Base-by-base conservation (phyloP, 352 stramenopile genomes). In the Globisporangium yorkense region DNA sequence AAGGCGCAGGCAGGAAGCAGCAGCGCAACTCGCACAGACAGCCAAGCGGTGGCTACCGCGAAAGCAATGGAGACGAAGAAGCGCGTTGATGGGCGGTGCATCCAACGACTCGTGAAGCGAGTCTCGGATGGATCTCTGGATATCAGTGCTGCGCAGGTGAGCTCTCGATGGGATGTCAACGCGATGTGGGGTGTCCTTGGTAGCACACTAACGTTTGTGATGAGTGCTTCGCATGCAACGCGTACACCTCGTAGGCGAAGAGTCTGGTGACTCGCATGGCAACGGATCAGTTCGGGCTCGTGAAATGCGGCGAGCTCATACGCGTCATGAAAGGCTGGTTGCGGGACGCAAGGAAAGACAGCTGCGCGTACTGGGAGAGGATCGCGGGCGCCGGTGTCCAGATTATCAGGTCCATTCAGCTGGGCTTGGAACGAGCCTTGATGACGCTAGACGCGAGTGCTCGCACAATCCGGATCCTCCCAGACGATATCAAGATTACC, bases 281-380 rank as follows among this genome's bases (percentile, higher is more conserved):
- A 21, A 45, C 55, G 5, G 73, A 83, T 37, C 61, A 77, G 18
- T 66, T 84, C 15, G 75, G 75, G n/a, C 59, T 71, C 39, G 74
- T 75, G 15, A 74, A 70, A 18, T 75, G 65, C n/a, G 69, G 71
- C 31, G 74, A 88, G 31, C 59, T 87, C 29, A 44, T 84, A 27
- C 78, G 78, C 24, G 48, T 73, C n/a, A 61, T 85, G 61, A 78
- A 70, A 62, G 15, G 35, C 3, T 87, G 75, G 78, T 21, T 79
- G 15, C 39, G 66, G 29, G 51, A 51, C 35, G 54, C 48, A 29
- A 66, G 72, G n/a, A 70, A 69, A 43, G 57, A 69, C 18, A 62
- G 67, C 10, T 18, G 50, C 9, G 49, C 69, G 13, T 55, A 70
- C 1, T 88, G 78, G 78, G 63, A 84, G 47, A 54, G 51, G 27